Conservation (phyloP, 78 protist species). For the Guillardia theta region DNA sequence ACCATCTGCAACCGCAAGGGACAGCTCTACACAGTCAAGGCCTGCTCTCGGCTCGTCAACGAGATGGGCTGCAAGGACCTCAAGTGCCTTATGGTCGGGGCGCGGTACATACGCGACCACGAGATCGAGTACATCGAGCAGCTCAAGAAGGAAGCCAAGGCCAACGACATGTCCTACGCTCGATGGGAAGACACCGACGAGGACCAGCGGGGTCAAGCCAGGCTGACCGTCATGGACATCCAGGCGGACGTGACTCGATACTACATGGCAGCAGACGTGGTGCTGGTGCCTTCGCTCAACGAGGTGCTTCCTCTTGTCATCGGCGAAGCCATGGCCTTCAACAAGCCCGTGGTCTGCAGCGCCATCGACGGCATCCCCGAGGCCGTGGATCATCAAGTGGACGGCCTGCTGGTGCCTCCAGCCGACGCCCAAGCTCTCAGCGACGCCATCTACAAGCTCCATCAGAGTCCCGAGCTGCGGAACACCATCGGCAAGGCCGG, state of each 20-base stretch:
- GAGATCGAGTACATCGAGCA: background rate
- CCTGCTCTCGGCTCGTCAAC: background rate
- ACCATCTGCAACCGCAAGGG: background rate
- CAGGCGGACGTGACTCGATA: background rate
- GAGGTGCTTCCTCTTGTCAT: background rate
- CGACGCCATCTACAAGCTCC: background rate
- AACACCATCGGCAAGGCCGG: too few species aligned
- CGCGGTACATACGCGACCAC: background rate
- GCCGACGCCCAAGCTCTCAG: background rate
- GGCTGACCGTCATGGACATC: background rate
- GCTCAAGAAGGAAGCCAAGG: background rate
- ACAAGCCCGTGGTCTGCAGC: background rate
- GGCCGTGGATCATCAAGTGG: background rate
- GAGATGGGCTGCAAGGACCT: background rate
- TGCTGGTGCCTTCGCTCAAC: background rate
- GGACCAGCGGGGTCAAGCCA: background rate
- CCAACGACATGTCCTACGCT: too few species aligned
- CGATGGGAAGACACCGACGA: too few species aligned
- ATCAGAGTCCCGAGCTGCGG: background rate
- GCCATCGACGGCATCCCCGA: background rate
- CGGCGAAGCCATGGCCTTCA: background rate
- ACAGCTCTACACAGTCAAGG: background rate
- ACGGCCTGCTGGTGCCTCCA: background rate
- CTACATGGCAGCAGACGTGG: background rate
- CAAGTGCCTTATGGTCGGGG: background rate